Conservation (phyloP, 1,284 basidiomycete species). For the Melampsora americana region DNA sequence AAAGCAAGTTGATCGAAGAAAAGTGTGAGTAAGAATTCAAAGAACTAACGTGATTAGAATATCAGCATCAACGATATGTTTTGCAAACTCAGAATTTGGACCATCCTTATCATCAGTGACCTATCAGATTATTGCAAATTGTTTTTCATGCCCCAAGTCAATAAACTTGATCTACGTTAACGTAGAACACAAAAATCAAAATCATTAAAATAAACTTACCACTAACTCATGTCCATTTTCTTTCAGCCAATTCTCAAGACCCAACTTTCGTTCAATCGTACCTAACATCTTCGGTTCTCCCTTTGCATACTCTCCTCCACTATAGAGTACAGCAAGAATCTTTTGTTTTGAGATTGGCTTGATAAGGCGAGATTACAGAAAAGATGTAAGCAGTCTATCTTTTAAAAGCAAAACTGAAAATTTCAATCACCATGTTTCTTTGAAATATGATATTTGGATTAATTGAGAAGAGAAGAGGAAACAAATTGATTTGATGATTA, state of each 20-base stretch:
- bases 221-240: slow-evolving; percentile 73
- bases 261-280: slow-evolving; percentile 73
- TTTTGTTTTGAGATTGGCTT: slow-evolving; percentile 32
- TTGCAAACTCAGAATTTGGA: slow-evolving; percentile 76
- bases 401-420: too few relatives aligned
- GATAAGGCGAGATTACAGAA: neutral
- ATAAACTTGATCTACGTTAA: too few relatives aligned
- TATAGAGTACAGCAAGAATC: slow-evolving; percentile 48
- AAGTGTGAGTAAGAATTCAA: neutral
- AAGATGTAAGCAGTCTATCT: neutral
- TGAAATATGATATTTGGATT: too few relatives aligned
- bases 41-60: slow-evolving; percentile 58
- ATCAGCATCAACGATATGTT: slow-evolving; percentile 70
- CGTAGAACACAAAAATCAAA: too few relatives aligned
- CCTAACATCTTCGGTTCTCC: slow-evolving; percentile 82
- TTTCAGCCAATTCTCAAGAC: slow-evolving; percentile 53
- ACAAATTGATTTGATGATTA: too few relatives aligned
- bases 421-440: too few relatives aligned
- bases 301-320: slow-evolving; percentile 65
- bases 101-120: slow-evolving; percentile 80
- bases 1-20: slow-evolving; percentile 36
- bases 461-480: too few relatives aligned
- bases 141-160: too few relatives aligned
- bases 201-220: slow-evolving; percentile 55
- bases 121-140: too few relatives aligned